These are phyloP conservation scores for Drechslerella dactyloides DNA, from an alignment of 2,329 filamentous ascomycete genomes.

Conservation along the genomic window DNA sequence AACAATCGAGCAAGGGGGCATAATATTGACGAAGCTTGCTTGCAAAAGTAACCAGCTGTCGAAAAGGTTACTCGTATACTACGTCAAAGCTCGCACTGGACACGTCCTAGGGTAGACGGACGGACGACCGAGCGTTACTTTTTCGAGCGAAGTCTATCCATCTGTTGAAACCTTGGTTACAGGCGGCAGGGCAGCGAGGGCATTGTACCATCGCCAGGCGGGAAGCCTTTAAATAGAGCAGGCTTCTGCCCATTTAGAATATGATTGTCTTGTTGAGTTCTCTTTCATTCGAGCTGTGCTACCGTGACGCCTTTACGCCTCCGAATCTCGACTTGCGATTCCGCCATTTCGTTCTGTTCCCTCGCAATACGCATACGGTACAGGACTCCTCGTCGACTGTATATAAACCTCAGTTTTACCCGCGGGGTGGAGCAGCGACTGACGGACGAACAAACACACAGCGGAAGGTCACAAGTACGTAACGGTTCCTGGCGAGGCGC, in stretches of 20 bases:
- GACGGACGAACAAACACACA: no score
- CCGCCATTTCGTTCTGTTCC: slow-evolving; percentile 20
- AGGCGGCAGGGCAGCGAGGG: slow-evolving; percentile 1
- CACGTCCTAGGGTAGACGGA: no score
- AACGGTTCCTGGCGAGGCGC: background rate
- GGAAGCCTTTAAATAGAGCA: slow-evolving; percentile 44
- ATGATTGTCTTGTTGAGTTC: background rate
- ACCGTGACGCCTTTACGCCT: slow-evolving; percentile 32
- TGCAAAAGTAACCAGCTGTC: background rate
- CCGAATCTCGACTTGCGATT: slow-evolving; percentile 17
- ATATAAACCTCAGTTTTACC: slow-evolving; percentile 1
- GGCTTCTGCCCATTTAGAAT: slow-evolving; percentile 1
- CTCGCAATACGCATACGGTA: background rate
- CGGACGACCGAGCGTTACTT: slow-evolving; percentile 2
- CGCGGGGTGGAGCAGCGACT: background rate
- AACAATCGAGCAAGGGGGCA: background rate
- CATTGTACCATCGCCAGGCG: background rate
- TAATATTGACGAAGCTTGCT: background rate
- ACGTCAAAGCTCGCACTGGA: slow-evolving; percentile 48
- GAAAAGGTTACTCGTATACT: slow-evolving; percentile 9
- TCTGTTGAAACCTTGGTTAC: slow-evolving; percentile 34
- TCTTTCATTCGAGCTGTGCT: slow-evolving; percentile 7
- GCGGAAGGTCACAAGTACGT: no score
- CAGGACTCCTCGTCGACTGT: background rate
- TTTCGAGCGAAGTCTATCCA: slow-evolving; percentile 12